Evolutionary conservation across 176 grass and related monocot species (phyloP).

Genomic region (Oryza longistaminata): DNA sequence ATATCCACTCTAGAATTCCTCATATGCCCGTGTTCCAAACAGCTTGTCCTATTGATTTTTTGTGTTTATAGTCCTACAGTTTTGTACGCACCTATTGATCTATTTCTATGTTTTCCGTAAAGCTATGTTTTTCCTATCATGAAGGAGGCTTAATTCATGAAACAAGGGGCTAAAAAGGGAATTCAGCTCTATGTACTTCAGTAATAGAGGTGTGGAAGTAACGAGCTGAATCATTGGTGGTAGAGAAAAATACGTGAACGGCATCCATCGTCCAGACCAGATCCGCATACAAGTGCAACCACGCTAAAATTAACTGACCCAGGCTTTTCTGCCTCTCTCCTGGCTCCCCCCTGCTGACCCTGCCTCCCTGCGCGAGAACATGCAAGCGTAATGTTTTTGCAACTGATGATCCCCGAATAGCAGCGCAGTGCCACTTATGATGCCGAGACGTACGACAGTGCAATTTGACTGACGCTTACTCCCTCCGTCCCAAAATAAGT

Average conservation of each 20-base stretch:
- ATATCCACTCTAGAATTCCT: no score
- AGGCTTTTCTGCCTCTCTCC: conserved; percentile 43
- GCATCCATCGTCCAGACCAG: not conserved
- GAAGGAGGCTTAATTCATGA: no score
- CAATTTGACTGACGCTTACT: conserved; percentile 41
- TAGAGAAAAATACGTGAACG: not conserved
- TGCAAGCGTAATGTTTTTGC: conserved; percentile 34
- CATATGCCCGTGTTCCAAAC: no score
- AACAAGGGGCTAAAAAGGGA: no score
- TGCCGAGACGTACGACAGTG: conserved; percentile 16
- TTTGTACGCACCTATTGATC: no score
- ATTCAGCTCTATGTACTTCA: no score
- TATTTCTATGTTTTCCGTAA: no score
- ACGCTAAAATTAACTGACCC: conserved; percentile 26
- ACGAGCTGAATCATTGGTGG: not conserved
- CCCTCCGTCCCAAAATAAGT: no score
- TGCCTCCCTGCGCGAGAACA: conserved; percentile 17
- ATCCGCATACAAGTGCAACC: conserved; percentile 40
- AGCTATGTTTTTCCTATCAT: no score
- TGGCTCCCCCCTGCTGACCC: not conserved
- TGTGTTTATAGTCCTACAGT: no score
- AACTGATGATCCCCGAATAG: not conserved
- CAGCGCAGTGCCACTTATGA: not conserved
- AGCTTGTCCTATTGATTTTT: no score
- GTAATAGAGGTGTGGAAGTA: not conserved